Conservation (phyloP, 31 red algal genomes). For the Pterothamnion heteromorphum region DNA sequence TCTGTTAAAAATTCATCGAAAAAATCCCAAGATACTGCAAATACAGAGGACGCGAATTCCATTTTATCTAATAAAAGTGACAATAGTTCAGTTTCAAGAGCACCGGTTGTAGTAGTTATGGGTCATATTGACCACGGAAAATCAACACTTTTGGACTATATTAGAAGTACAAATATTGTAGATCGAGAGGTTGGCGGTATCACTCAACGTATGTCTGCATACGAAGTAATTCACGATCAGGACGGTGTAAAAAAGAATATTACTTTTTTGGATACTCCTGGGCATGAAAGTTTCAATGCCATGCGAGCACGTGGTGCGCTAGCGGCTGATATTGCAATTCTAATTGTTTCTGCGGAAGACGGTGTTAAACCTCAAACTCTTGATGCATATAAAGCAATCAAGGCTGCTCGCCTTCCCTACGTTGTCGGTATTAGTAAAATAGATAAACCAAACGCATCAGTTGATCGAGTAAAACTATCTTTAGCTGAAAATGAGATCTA, state of each 20-base stretch:
- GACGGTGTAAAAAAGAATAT: constrained; percentile 8
- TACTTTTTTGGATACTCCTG: constrained; percentile 74
- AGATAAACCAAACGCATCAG: constrained; percentile 41
- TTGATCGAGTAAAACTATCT: neutral
- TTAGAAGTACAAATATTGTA: constrained; percentile 55
- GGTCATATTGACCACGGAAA: constrained; percentile 86
- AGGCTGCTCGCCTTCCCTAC: constrained; percentile 47
- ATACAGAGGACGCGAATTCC: too few species aligned
- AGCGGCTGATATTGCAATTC: constrained; percentile 68
- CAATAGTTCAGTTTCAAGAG: neutral
- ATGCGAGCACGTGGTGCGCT: constrained; percentile 70
- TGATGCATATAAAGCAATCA: constrained; percentile 57
- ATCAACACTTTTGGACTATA: constrained; percentile 68
- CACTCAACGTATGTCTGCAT: constrained; percentile 68
- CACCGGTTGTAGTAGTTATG: constrained; percentile 73
- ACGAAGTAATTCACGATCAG: constrained; percentile 30
- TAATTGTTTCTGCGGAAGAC: constrained; percentile 70
- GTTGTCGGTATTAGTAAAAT: constrained; percentile 77
- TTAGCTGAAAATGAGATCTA: constrained; percentile 31
- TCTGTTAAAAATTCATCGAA: too few species aligned
- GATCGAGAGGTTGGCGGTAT: constrained; percentile 67
- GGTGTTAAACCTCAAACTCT: constrained; percentile 68
- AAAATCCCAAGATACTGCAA: too few species aligned
- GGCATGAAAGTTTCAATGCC: constrained; percentile 64
- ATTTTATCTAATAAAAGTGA: too few species aligned